phyloP scores from a whole-genome alignment of 2,329 filamentous ascomycete genomes.

The Coniochaeta pulveracea region DNA sequence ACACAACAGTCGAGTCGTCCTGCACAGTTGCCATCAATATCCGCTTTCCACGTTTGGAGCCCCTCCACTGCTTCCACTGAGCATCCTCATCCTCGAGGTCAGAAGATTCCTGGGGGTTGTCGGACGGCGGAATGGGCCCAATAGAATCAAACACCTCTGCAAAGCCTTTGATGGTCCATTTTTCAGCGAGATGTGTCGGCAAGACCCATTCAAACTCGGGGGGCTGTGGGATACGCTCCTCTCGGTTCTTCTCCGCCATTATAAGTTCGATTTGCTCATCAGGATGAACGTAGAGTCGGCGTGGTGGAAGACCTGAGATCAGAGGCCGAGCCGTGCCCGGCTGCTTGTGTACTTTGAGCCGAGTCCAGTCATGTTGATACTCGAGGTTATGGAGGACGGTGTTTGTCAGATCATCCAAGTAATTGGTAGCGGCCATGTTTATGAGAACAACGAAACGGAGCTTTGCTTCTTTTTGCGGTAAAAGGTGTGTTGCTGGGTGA shows the following conservation, averaged over 20 bases:
- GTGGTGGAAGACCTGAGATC: slow-evolving; percentile 62
- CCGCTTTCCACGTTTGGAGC: slow-evolving; percentile 46
- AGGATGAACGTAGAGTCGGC: slow-evolving; percentile 65
- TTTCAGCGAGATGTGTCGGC: slow-evolving; percentile 61
- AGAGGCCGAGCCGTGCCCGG: slow-evolving; percentile 46
- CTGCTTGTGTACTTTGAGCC: slow-evolving; percentile 41
- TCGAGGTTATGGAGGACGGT: slow-evolving; percentile 60
- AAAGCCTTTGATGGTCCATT: slow-evolving; percentile 56
- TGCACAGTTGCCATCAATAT: slow-evolving; percentile 65
- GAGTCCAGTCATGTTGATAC: slow-evolving; percentile 66
- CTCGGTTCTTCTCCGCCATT: slow-evolving; percentile 41
- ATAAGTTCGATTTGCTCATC: slow-evolving; percentile 71
- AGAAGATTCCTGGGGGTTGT: slow-evolving; percentile 10
- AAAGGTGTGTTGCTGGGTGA: too few relatives aligned
- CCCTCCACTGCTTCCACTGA: slow-evolving; percentile 29
- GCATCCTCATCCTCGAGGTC: slow-evolving; percentile 12
- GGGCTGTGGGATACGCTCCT: slow-evolving; percentile 31
- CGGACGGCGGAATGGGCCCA: slow-evolving; percentile 27
- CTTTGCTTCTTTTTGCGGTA: too few relatives aligned
- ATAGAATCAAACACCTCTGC: slow-evolving; percentile 59
- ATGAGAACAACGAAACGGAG: too few relatives aligned
- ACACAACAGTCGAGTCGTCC: slow-evolving; percentile 73
- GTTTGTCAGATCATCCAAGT: slow-evolving; percentile 33
- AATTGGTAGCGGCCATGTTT: slow-evolving; percentile 13
- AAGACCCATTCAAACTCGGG: slow-evolving; percentile 67